Conservation (phyloP, 2,329 filamentous ascomycete genomes). For the Epicoccum sorghinum region DNA sequence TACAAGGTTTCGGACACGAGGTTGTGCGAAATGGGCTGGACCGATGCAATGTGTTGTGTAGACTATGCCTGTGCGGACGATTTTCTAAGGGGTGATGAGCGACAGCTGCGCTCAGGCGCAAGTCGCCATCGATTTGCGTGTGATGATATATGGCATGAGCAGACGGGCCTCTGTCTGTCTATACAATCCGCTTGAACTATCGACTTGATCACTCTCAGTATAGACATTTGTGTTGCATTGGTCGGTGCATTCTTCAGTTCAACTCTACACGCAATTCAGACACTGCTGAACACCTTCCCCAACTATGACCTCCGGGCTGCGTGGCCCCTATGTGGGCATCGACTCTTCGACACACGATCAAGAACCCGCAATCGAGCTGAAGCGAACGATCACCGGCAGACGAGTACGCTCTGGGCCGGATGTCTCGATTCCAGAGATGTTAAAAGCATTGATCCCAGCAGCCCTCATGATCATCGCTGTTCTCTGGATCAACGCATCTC, state of each 20-base stretch:
- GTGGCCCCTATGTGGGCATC: constrained; percentile 6
- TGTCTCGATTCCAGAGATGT: constrained; percentile 3
- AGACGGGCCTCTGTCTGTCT: too few relatives aligned
- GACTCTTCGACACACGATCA: background rate
- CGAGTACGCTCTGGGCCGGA: constrained; percentile 1
- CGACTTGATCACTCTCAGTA: too few relatives aligned
- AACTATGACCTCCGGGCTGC: constrained; percentile 4
- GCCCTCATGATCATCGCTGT: constrained; percentile 18
- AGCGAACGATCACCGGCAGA: constrained; percentile 7
- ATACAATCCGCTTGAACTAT: too few relatives aligned
- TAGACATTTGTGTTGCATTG: background rate
- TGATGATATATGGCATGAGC: too few relatives aligned
- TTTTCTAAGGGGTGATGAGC: too few relatives aligned
- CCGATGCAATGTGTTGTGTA: background rate
- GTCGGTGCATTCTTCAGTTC: background rate
- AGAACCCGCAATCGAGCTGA: constrained; percentile 14
- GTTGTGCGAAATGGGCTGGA: too few relatives aligned
- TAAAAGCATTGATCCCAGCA: constrained; percentile 20
- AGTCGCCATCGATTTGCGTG: too few relatives aligned
- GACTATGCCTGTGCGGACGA: too few relatives aligned
- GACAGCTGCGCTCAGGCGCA: too few relatives aligned
- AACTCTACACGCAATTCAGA: background rate
- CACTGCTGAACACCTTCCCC: background rate
- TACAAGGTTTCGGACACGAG: background rate
- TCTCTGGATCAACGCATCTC: constrained; percentile 20